These are phyloP conservation scores for Brassica juncea DNA, from an alignment of 345 rosid species.

Conservation along the genomic window DNA sequence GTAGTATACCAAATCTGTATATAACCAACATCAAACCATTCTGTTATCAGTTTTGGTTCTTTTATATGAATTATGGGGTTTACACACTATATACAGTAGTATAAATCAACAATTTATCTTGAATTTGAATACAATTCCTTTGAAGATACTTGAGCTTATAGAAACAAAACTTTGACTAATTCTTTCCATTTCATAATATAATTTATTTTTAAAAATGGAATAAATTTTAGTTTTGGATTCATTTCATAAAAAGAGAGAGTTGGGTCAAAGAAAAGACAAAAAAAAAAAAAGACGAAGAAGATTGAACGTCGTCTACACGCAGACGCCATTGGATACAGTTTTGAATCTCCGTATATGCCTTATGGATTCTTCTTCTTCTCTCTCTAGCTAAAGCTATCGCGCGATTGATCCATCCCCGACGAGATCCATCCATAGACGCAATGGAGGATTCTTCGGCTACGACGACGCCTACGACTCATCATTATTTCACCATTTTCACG, in stretches of 20 bases:
- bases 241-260: background rate
- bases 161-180: too few species aligned
- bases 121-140: background rate
- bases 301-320: constrained; percentile 19
- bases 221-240: background rate
- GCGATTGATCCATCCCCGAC: background rate
- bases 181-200: background rate
- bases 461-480: constrained; percentile 39
- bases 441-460: constrained; percentile 44
- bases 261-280: constrained; percentile 5
- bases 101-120: background rate
- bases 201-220: background rate
- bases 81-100: too few species aligned
- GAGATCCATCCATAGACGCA: constrained; percentile 10
- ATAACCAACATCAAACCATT: background rate
- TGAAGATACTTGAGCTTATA: background rate
- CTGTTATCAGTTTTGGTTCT: too few species aligned
- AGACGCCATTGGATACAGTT: constrained; percentile 23
- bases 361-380: constrained; percentile 12
- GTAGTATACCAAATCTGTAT: background rate
- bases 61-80: too few species aligned
- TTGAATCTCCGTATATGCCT: background rate
- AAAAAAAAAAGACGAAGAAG: background rate
- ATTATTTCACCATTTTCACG: constrained; percentile 45
- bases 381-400: constrained; percentile 1